Conservation (phyloP, 23 red algal species). For the Gracilaria gracilis region DNA sequence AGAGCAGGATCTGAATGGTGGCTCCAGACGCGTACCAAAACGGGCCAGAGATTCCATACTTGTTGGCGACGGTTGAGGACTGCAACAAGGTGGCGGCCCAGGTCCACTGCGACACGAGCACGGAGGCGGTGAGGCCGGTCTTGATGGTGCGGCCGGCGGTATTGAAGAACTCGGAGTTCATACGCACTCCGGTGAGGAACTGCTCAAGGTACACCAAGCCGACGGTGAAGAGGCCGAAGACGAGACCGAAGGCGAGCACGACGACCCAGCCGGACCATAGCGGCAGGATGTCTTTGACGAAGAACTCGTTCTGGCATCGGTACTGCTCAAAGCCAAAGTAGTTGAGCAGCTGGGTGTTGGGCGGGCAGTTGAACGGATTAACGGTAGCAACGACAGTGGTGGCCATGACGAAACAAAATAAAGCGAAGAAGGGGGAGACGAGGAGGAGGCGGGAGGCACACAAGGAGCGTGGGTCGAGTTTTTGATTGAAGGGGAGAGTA, state of each 20-base stretch:
- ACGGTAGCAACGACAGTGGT: background rate
- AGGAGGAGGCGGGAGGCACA: background rate
- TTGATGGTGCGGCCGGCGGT: conserved; percentile 87
- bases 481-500: background rate
- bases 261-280: conserved; percentile 64
- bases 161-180: conserved; percentile 90
- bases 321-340: conserved; percentile 69
- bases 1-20: conserved; percentile 83
- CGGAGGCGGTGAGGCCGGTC: conserved; percentile 82
- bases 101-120: conserved; percentile 89
- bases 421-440: background rate
- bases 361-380: background rate
- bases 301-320: conserved; percentile 51
- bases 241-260: conserved; percentile 74
- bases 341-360: background rate
- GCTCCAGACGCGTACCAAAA: conserved; percentile 91
- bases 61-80: conserved; percentile 79
- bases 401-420: background rate
- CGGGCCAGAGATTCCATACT: conserved; percentile 74
- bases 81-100: conserved; percentile 90
- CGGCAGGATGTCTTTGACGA: conserved; percentile 24
- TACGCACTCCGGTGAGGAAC: conserved; percentile 1
- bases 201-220: conserved; percentile 70
- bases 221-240: conserved; percentile 74
- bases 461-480: background rate